These are phyloP conservation scores for Xylaria sp. DNA, from an alignment of 2,329 filamentous ascomycete species.

Conservation along the genomic window DNA sequence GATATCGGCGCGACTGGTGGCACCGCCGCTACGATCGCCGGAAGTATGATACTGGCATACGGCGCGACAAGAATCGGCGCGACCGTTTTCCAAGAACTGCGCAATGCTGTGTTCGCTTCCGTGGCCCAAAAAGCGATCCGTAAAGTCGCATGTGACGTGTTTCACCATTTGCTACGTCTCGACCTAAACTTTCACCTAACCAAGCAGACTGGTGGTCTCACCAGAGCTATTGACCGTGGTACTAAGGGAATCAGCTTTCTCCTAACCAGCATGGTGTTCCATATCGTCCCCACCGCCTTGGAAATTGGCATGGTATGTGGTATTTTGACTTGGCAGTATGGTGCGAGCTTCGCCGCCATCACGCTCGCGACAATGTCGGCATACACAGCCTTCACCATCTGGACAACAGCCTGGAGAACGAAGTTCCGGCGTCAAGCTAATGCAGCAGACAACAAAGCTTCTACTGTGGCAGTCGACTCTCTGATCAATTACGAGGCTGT, in stretches of 20 bases:
- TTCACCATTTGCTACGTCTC: conserved; percentile 84
- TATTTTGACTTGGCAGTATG: conserved; percentile 96
- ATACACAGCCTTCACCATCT: conserved; percentile 96
- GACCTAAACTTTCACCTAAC: conserved; percentile 94
- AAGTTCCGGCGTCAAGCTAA: conserved; percentile 96
- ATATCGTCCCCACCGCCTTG: conserved; percentile 89
- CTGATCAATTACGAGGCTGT: conserved; percentile 99
- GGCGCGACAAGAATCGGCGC: conserved; percentile 87
- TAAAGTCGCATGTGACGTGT: conserved; percentile 88
- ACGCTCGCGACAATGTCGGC: conserved; percentile 89
- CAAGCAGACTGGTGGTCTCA: conserved; percentile 93
- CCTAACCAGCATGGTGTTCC: conserved; percentile 97
- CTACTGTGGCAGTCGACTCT: conserved; percentile 93
- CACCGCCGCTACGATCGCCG: conserved; percentile 85
- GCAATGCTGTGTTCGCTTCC: conserved; percentile 95
- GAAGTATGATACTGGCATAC: conserved; percentile 92
- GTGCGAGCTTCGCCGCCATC: conserved; percentile 87
- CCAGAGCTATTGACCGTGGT: conserved; percentile 91
- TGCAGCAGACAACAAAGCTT: conserved; percentile 92
- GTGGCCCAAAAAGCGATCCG: conserved; percentile 97
- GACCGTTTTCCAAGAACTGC: conserved; percentile 87
- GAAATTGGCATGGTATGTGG: conserved; percentile 97
- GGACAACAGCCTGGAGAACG: conserved; percentile 95
- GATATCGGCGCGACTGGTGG: conserved; percentile 87
- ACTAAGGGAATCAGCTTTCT: conserved; percentile 99